Evolutionary conservation across 129 eudicot species (phyloP).

Genomic region (Flaveria trinervia): DNA sequence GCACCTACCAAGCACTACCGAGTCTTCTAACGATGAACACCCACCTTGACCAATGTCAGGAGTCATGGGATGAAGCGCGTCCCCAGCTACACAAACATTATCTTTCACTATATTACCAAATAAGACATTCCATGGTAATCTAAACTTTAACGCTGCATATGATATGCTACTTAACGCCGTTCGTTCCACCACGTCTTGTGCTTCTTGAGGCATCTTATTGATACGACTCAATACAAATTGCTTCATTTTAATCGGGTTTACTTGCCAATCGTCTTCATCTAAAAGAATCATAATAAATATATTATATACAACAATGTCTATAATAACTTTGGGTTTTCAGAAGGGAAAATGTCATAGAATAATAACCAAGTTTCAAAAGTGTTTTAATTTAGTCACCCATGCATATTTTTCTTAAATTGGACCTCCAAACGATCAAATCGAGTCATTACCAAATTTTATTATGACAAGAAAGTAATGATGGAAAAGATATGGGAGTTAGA

Average conservation of each 20-base stretch:
- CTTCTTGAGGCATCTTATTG: constrained; percentile 40
- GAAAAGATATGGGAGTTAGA: too few species aligned
- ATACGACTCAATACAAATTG: constrained; percentile 55
- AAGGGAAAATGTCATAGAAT: too few species aligned
- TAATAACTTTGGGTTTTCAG: not conserved
- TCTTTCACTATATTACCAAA: constrained; percentile 46
- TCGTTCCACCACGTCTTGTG: constrained; percentile 45
- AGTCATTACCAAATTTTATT: too few species aligned
- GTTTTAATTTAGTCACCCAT: too few species aligned
- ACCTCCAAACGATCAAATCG: too few species aligned
- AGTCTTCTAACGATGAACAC: constrained; percentile 67
- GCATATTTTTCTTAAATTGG: too few species aligned
- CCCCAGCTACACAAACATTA: constrained; percentile 71
- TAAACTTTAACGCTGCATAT: constrained; percentile 43
- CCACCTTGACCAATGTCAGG: constrained; percentile 89
- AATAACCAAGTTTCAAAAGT: too few species aligned
- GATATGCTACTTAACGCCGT: constrained; percentile 47
- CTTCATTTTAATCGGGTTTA: constrained; percentile 60
- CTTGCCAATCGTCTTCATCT: constrained; percentile 53
- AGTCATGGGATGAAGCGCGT: constrained; percentile 91
- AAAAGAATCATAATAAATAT: constrained; percentile 10
- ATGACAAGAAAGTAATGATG: too few species aligned
- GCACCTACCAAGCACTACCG: constrained; percentile 65
- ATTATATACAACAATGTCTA: not conserved
- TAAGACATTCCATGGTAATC: constrained; percentile 63